Evolutionary conservation across 2,329 filamentous ascomycete species (phyloP).

Genomic region (Fusarium sp.): DNA sequence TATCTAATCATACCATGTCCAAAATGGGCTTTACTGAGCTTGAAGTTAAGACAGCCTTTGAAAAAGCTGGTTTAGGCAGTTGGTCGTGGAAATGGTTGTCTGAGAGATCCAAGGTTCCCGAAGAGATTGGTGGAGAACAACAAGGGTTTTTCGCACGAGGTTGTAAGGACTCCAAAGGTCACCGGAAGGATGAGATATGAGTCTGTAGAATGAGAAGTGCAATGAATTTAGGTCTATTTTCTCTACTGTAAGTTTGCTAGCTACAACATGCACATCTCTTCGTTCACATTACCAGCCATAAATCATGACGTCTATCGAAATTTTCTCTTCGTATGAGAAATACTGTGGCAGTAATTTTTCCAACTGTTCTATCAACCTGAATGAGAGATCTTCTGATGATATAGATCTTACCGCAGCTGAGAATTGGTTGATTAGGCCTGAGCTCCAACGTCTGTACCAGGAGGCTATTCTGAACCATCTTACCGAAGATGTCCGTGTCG

Average conservation of each 20-base stretch:
- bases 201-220: too few relatives aligned
- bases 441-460: not conserved
- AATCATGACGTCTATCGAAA: not conserved
- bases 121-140: not conserved
- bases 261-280: too few relatives aligned
- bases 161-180: accelerated
- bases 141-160: not conserved
- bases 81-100: not conserved
- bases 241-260: too few relatives aligned
- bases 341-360: not conserved
- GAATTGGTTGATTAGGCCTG: not conserved
- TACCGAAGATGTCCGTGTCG: not conserved
- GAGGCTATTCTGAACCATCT: not conserved
- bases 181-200: too few relatives aligned
- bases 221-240: too few relatives aligned
- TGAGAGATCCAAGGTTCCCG: not conserved
- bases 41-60: not conserved
- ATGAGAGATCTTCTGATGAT: not conserved
- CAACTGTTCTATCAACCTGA: not conserved
- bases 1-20: not conserved
- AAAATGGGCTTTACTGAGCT: not conserved
- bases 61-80: not conserved
- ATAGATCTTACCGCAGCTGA: not conserved
- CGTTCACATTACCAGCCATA: too few relatives aligned
- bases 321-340: not conserved